phyloP scores from a whole-genome alignment of 2,329 filamentous ascomycete species.

The Aureobasidium subglaciale region DNA sequence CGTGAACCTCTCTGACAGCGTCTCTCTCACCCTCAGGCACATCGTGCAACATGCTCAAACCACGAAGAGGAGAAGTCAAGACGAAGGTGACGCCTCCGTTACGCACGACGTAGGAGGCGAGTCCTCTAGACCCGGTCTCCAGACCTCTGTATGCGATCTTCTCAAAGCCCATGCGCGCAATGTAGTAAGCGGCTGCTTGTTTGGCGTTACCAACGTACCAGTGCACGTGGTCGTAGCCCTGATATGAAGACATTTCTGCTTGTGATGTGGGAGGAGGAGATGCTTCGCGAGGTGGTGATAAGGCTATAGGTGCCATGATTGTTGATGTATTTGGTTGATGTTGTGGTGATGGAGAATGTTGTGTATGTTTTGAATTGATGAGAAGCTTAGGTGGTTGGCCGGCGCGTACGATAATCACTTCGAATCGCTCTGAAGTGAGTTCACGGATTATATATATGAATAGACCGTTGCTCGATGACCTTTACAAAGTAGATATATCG shows the following conservation, averaged over 20 bases:
- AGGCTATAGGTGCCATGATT: slow-evolving; percentile 34
- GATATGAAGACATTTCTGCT: slow-evolving; percentile 43
- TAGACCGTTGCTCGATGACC: not conserved
- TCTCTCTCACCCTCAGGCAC: slow-evolving; percentile 50
- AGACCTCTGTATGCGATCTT: slow-evolving; percentile 78
- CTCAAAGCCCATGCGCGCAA: slow-evolving; percentile 77
- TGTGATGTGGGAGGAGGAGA: slow-evolving; percentile 1
- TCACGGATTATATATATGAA: not conserved
- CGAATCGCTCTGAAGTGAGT: not conserved
- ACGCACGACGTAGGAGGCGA: slow-evolving; percentile 76
- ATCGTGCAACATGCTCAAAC: slow-evolving; percentile 22
- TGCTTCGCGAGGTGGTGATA: slow-evolving; percentile 17
- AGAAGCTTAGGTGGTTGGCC: not conserved
- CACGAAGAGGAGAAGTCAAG: slow-evolving; percentile 70
- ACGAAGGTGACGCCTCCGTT: slow-evolving; percentile 75
- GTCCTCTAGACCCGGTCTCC: slow-evolving; percentile 74
- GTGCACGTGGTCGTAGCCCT: slow-evolving; percentile 85
- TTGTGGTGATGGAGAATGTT: slow-evolving; percentile 26
- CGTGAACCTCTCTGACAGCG: slow-evolving; percentile 67
- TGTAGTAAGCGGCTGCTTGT: slow-evolving; percentile 85
- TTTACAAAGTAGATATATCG: not conserved
- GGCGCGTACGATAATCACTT: not conserved
- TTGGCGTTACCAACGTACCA: slow-evolving; percentile 98
- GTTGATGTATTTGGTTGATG: slow-evolving; percentile 18
- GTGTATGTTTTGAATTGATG: not conserved